phyloP scores from a whole-genome alignment of 1,139 yeast species.

The Nadsonia commutata region DNA sequence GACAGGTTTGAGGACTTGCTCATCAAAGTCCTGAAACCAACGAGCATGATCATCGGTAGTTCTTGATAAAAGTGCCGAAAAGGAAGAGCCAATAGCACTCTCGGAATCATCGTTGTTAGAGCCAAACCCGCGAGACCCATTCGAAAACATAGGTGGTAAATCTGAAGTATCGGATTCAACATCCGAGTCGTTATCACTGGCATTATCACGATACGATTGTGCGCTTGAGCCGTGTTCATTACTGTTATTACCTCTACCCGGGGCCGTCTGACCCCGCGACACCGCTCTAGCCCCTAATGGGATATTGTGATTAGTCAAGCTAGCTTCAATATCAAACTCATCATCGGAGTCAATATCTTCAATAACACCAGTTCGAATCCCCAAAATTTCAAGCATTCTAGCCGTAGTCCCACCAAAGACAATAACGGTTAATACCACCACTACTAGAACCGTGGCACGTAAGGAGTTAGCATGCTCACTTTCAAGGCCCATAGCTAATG shows the following conservation, averaged over 20 bases:
- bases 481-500: slow-evolving; percentile 91
- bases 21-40: slow-evolving; percentile 92
- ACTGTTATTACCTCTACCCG: slow-evolving; percentile 1
- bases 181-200: slow-evolving; percentile 15
- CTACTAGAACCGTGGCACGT: slow-evolving; percentile 88
- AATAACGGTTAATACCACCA: slow-evolving; percentile 90
- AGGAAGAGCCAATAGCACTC: slow-evolving; percentile 10
- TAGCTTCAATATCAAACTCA: slow-evolving; percentile 85
- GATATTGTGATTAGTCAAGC: slow-evolving; percentile 17
- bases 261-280: slow-evolving; percentile 4
- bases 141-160: slow-evolving; percentile 17
- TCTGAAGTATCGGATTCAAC: slow-evolving; percentile 15
- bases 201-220: slow-evolving; percentile 14
- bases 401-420: slow-evolving; percentile 98
- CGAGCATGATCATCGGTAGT: slow-evolving; percentile 64
- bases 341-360: slow-evolving; percentile 80
- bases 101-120: slow-evolving; percentile 7
- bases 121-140: slow-evolving; percentile 9
- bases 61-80: slow-evolving; percentile 28
- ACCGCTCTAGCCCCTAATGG: neutral
- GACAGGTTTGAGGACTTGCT: slow-evolving; percentile 91
- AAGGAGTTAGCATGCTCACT: slow-evolving; percentile 86
- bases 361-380: slow-evolving; percentile 81
- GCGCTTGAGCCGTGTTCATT: neutral
- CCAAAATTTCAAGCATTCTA: slow-evolving; percentile 88